Conservation (phyloP, 768 basidiomycete genomes). For the Naganishia vaughanmartiniae region DNA sequence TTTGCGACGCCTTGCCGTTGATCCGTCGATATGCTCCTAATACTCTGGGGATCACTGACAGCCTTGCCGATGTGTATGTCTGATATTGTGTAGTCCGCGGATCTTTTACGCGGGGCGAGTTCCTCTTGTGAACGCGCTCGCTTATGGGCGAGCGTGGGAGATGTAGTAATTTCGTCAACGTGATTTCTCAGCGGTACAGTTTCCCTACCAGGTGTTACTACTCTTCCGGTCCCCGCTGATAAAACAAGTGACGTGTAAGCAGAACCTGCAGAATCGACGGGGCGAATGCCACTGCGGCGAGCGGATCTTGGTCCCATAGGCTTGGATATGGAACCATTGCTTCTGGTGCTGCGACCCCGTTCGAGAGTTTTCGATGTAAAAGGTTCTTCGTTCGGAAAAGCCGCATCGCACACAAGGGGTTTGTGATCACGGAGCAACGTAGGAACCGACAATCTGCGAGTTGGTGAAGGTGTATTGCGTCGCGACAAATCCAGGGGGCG, state of each 20-base stretch:
- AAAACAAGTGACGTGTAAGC: constrained; percentile 24
- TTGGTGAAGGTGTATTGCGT: constrained; percentile 21
- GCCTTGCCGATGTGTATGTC: background rate
- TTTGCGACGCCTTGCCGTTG: background rate
- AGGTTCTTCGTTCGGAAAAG: background rate
- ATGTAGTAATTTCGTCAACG: constrained; percentile 27
- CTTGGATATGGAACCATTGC: background rate
- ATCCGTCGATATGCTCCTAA: background rate
- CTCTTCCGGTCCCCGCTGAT: constrained; percentile 42
- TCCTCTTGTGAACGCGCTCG: constrained; percentile 47
- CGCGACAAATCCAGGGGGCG: constrained; percentile 19
- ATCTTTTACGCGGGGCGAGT: constrained; percentile 46
- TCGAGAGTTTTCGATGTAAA: background rate
- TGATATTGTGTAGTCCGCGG: constrained; percentile 24
- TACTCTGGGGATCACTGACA: no score
- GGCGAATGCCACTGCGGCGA: background rate
- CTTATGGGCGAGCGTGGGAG: constrained; percentile 35
- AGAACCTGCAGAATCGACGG: background rate
- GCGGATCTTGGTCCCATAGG: constrained; percentile 11
- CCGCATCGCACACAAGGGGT: no score
- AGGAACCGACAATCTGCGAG: background rate
- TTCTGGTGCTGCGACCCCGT: constrained; percentile 1
- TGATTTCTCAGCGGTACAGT: constrained; percentile 39
- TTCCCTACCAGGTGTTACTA: constrained; percentile 43
- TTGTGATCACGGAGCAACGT: background rate